Evolutionary conservation across 805 yeast species (phyloP).

Genomic region (Cyberlindnera bimundalis): DNA sequence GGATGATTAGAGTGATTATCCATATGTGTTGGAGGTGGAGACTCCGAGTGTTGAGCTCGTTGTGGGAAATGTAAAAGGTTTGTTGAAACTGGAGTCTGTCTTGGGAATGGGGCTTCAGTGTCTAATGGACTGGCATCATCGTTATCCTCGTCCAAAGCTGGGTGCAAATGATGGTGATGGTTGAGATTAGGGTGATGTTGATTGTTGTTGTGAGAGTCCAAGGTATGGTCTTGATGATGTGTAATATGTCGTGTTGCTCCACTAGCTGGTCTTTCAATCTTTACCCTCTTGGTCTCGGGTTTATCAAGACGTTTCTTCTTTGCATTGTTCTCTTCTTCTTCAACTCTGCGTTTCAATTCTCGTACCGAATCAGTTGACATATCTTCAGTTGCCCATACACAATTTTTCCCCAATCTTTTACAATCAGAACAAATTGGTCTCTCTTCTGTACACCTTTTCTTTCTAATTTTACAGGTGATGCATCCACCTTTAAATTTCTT

Average conservation of each 20-base stretch:
- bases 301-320: constrained; percentile 10
- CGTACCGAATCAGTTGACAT: constrained; percentile 30
- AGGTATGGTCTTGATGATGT: too few species aligned
- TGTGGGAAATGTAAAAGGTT: constrained; percentile 18
- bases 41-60: constrained; percentile 11
- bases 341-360: constrained; percentile 27
- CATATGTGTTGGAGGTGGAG: constrained; percentile 5
- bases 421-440: constrained; percentile 71
- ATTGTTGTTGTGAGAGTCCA: neutral
- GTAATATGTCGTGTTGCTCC: neutral
- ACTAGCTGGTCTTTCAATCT: neutral
- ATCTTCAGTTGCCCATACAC: constrained; percentile 63
- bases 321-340: constrained; percentile 21
- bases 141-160: constrained; percentile 6
- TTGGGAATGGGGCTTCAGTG: constrained; percentile 8
- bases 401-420: constrained; percentile 53
- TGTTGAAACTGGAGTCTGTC: constrained; percentile 25
- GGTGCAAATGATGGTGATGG: neutral
- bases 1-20: neutral
- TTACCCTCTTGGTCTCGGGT: constrained; percentile 4
- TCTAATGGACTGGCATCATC: constrained; percentile 17
- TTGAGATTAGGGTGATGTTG: neutral
- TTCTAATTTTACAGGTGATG: constrained; percentile 62
- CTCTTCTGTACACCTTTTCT: constrained; percentile 73
- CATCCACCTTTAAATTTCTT: constrained; percentile 58